Percentiles rank a stretch among this genome's conserved stretches.
phyloP scores from a whole-genome alignment of 108 stramenopile species.

The Cyclostephanos tholiformis region DNA sequence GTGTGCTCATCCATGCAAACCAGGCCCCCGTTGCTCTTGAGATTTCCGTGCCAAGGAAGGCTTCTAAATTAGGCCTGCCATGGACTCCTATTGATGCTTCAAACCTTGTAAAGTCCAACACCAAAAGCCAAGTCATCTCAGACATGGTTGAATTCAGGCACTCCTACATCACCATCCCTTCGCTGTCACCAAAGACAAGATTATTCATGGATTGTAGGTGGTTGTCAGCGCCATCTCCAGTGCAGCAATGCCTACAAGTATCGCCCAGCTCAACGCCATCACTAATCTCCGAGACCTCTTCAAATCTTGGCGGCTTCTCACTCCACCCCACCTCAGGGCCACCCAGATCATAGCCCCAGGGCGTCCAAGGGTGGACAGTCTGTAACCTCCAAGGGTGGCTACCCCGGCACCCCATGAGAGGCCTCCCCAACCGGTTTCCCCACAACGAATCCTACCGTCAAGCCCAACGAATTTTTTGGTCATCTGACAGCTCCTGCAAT shows the following conservation, averaged over 20 bases:
- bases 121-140: not conserved
- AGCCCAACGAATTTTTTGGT: too few relatives aligned
- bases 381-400: too few relatives aligned
- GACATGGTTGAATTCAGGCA: not conserved
- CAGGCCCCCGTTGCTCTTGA: not conserved
- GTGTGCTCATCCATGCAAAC: slow-evolving; percentile 18
- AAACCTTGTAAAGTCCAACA: too few relatives aligned
- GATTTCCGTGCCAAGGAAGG: not conserved
- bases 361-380: too few relatives aligned
- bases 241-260: not conserved
- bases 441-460: too few relatives aligned
- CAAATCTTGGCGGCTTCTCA: not conserved
- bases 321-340: too few relatives aligned
- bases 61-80: not conserved
- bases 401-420: too few relatives aligned
- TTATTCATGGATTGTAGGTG: not conserved
- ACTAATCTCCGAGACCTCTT: not conserved
- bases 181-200: not conserved
- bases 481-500: too few relatives aligned
- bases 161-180: not conserved
- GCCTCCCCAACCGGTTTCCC: too few relatives aligned
- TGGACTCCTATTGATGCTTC: too few relatives aligned
- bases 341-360: too few relatives aligned
- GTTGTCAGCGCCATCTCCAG: too few relatives aligned
- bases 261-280: not conserved